Evolutionary conservation across 1,139 yeast genomes (phyloP).

Genomic region (Wickerhamomyces sp.): DNA sequence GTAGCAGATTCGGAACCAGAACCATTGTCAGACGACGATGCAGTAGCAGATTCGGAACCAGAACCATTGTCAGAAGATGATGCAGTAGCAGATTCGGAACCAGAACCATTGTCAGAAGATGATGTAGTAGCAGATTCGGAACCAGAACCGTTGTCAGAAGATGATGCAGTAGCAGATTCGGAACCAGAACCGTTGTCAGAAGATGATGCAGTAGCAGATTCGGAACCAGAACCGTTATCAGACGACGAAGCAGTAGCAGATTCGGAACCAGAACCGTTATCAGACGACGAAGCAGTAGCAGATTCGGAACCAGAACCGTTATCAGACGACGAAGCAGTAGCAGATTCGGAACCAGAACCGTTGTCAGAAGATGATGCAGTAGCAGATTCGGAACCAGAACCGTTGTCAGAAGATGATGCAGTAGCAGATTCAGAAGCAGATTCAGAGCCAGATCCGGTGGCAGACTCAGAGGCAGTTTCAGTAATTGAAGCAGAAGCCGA

Average conservation of each 20-base stretch:
- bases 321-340: not conserved
- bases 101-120: not conserved
- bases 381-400: not conserved
- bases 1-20: not conserved
- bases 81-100: not conserved
- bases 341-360: not conserved
- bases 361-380: not conserved
- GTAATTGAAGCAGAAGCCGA: not conserved
- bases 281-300: not conserved
- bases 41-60: not conserved
- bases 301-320: not conserved
- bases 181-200: not conserved
- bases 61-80: slow-evolving; percentile 1
- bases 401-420: not conserved
- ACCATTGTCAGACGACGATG: no score
- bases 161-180: not conserved
- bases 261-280: not conserved
- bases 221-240: not conserved
- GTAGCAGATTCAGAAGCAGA: not conserved
- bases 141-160: not conserved
- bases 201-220: not conserved
- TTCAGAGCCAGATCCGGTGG: not conserved
- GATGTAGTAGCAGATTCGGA: not conserved
- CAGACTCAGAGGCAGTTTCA: not conserved
- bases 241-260: not conserved